Conservation (phyloP, 495 filamentous ascomycete species). For the Hyaloscypha variabilis region DNA sequence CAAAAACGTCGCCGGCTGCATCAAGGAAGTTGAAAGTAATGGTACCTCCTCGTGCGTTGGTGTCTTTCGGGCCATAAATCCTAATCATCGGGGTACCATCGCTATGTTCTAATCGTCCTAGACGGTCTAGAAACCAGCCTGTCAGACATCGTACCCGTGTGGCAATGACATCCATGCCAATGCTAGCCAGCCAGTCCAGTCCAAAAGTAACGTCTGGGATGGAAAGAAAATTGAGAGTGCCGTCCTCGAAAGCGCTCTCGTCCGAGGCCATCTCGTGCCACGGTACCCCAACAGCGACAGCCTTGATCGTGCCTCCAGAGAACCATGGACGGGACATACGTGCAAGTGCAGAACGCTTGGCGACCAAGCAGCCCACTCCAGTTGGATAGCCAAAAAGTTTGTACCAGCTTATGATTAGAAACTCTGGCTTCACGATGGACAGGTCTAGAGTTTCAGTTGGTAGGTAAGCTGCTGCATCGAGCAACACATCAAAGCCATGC, state of each 20-base stretch:
- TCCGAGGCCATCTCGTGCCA: conserved; percentile 55
- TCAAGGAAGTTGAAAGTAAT: conserved; percentile 59
- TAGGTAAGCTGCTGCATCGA: conserved; percentile 61
- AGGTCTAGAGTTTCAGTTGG: conserved; percentile 57
- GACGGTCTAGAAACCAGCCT: conserved; percentile 48
- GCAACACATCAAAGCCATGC: conserved; percentile 49
- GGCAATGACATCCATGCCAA: conserved; percentile 27
- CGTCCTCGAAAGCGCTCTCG: conserved; percentile 57
- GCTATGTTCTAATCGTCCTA: conserved; percentile 47
- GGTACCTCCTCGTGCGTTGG: conserved; percentile 54
- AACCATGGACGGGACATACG: conserved; percentile 57
- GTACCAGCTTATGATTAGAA: conserved; percentile 59
- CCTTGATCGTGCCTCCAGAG: conserved; percentile 61
- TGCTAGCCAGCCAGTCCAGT: conserved; percentile 39
- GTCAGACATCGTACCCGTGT: conserved; percentile 41
- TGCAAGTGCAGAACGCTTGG: conserved; percentile 45
- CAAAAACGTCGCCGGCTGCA: conserved; percentile 44
- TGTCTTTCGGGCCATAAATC: conserved; percentile 54
- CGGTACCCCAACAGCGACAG: conserved; percentile 45
- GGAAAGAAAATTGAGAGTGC: conserved; percentile 59
- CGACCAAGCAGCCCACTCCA: conserved; percentile 60
- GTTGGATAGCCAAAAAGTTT: conserved; percentile 67
- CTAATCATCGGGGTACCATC: conserved; percentile 49
- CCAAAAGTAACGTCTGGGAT: conserved; percentile 59
- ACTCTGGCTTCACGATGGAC: conserved; percentile 54